Evolutionary conservation across 2,329 filamentous ascomycete species (phyloP).

Genomic region (Ciborinia camelliae): DNA sequence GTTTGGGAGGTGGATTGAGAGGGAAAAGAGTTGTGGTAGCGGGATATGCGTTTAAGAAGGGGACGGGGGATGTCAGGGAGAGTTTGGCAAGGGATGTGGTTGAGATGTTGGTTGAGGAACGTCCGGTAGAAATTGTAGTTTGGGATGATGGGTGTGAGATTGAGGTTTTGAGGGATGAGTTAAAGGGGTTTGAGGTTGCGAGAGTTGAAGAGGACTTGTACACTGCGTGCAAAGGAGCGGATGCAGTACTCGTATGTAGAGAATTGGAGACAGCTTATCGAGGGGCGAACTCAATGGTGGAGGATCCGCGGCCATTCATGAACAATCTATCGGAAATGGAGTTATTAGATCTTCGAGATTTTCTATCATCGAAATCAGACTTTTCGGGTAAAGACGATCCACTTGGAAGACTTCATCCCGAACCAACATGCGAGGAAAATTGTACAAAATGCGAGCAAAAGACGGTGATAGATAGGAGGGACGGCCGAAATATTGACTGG

Average conservation of each 20-base stretch:
- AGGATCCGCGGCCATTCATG: constrained; percentile 31
- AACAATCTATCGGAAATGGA: neutral
- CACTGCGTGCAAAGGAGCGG: constrained; percentile 44
- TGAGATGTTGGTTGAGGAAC: constrained; percentile 61
- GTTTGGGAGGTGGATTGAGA: constrained; percentile 64
- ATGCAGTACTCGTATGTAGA: constrained; percentile 50
- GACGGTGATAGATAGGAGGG: constrained; percentile 3
- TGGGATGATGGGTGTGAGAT: constrained; percentile 58
- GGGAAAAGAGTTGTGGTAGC: constrained; percentile 70
- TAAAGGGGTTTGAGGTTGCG: constrained; percentile 36
- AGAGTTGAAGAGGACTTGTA: constrained; percentile 44
- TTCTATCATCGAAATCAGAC: neutral
- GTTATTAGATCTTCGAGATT: neutral
- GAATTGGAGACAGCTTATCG: constrained; percentile 45
- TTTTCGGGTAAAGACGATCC: neutral
- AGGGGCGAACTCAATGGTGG: neutral
- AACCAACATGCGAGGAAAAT: constrained; percentile 33
- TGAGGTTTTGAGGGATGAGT: constrained; percentile 41
- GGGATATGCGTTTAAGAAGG: constrained; percentile 77
- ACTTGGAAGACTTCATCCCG: constrained; percentile 23
- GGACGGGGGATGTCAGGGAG: constrained; percentile 72
- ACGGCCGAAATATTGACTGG: constrained; percentile 42
- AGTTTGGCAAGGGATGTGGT: constrained; percentile 67
- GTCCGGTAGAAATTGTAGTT: constrained; percentile 60
- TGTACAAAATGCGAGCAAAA: constrained; percentile 38